A percentile compares a stretch with the other conserved stretches of the same genome.
Conservation (phyloP, 2,329 filamentous ascomycete genomes). For the Ophioceras dolichostomum region DNA sequence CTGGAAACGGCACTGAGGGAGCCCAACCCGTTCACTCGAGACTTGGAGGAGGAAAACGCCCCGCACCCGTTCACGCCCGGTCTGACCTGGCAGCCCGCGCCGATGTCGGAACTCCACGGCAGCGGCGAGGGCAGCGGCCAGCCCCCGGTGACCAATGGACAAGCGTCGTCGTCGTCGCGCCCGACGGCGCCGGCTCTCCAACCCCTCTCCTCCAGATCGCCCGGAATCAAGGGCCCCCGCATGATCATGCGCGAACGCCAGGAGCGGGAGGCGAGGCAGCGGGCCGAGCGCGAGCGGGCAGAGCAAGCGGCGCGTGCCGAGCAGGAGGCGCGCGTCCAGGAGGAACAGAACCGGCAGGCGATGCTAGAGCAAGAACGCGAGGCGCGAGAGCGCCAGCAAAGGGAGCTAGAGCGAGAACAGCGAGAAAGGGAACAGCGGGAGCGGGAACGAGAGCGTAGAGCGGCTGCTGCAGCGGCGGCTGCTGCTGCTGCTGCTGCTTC, state of each 20-base stretch:
- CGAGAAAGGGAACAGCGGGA: neutral
- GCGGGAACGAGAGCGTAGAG: slow-evolving; percentile 38
- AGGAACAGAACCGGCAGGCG: slow-evolving; percentile 42
- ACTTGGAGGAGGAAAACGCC: slow-evolving; percentile 77
- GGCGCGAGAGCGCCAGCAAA: slow-evolving; percentile 30
- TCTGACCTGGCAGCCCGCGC: slow-evolving; percentile 73
- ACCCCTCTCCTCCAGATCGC: slow-evolving; percentile 40
- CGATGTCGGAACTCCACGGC: slow-evolving; percentile 71
- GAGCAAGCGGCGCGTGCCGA: slow-evolving; percentile 50
- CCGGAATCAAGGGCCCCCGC: slow-evolving; percentile 67
- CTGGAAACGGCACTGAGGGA: slow-evolving; percentile 82
- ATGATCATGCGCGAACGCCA: slow-evolving; percentile 85
- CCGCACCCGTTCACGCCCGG: slow-evolving; percentile 77
- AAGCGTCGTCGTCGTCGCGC: slow-evolving; percentile 31
- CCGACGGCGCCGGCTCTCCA: slow-evolving; percentile 36
- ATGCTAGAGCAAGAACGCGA: slow-evolving; percentile 23
- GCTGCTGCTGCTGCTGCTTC: slow-evolving; percentile 32
- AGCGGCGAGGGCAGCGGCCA: slow-evolving; percentile 46
- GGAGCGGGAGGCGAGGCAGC: slow-evolving; percentile 60
- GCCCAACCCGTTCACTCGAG: slow-evolving; percentile 71
- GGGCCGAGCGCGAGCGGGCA: slow-evolving; percentile 54
- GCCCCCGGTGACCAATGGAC: slow-evolving; percentile 41
- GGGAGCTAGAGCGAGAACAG: slow-evolving; percentile 8
- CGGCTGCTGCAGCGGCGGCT: too few relatives aligned
- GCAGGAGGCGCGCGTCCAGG: slow-evolving; percentile 39